These are phyloP conservation scores for Anethum foeniculum DNA, from an alignment of 140 eudicot species.

Conservation along the genomic window DNA sequence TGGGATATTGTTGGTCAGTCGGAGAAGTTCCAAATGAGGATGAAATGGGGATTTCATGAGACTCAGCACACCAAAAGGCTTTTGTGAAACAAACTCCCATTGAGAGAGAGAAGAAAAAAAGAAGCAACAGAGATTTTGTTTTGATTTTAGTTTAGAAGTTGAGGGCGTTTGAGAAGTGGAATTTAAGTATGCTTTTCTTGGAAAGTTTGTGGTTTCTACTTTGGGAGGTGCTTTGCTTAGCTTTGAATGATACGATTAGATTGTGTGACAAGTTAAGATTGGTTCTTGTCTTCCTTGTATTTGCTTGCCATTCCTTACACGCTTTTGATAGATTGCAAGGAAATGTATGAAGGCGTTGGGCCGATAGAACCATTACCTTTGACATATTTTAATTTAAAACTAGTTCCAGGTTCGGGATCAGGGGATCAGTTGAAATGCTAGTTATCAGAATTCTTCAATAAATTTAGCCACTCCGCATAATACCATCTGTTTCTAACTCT, in stretches of 20 bases:
- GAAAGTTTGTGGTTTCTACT: not conserved
- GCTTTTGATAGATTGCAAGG: not conserved
- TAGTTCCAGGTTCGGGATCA: no score
- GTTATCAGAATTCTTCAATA: no score
- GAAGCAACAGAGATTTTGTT: not conserved
- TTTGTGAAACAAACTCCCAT: slow-evolving; percentile 42
- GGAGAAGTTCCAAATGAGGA: slow-evolving; percentile 32
- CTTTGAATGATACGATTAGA: not conserved
- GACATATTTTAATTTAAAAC: not conserved
- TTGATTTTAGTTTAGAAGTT: not conserved
- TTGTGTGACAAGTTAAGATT: slow-evolving; percentile 1
- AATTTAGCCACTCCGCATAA: no score
- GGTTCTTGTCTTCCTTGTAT: slow-evolving; percentile 3
- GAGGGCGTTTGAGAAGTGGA: not conserved
- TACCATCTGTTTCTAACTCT: no score
- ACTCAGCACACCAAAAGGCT: slow-evolving; percentile 31
- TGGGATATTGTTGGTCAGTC: slow-evolving; percentile 13
- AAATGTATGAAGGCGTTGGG: not conserved
- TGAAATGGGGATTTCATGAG: slow-evolving; percentile 41
- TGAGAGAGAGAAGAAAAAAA: slow-evolving; percentile 2
- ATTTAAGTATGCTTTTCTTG: not conserved
- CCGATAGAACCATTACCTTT: not conserved
- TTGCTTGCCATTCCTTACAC: not conserved
- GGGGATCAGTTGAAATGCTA: no score
- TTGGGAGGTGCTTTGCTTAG: slow-evolving; percentile 6